Evolutionary conservation across 1,139 yeast species (phyloP).

Genomic region (Saccharomyces hybrid): DNA sequence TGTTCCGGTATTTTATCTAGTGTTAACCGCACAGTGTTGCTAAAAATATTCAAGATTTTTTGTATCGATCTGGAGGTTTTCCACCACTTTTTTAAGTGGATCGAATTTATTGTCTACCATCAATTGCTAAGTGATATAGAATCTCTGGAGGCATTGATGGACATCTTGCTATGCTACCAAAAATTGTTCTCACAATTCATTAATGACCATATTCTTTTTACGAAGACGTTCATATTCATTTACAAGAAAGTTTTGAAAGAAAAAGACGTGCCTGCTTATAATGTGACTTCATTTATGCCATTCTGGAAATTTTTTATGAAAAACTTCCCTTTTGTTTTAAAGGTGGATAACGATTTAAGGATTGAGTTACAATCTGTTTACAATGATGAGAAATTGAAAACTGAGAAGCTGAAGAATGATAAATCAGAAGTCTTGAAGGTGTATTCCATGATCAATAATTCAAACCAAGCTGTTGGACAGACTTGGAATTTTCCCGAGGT

Average conservation of each 20-base stretch:
- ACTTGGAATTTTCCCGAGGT: conserved; percentile 23
- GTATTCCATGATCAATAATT: conserved; percentile 7
- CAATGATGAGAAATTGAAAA: conserved; percentile 25
- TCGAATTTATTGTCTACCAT: conserved; percentile 30
- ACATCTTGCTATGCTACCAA: conserved; percentile 24
- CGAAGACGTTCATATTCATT: conserved; percentile 27
- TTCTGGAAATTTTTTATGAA: conserved; percentile 31
- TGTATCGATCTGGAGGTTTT: conserved; percentile 21
- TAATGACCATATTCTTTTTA: conserved; percentile 29
- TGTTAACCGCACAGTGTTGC: conserved; percentile 16
- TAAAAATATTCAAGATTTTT: conserved; percentile 22
- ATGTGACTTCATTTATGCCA: conserved; percentile 22
- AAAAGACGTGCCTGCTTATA: conserved; percentile 20
- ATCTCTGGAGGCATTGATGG: conserved; percentile 24
- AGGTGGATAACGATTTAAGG: conserved; percentile 25
- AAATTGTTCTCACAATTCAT: conserved; percentile 27
- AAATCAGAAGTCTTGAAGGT: conserved; percentile 11
- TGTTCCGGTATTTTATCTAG: conserved; percentile 18
- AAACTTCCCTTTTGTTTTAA: conserved; percentile 23
- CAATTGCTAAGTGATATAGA: conserved; percentile 25
- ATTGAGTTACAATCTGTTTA: conserved; percentile 23
- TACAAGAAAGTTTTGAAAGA: conserved; percentile 20
- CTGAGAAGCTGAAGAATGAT: conserved; percentile 18
- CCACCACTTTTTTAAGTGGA: conserved; percentile 30
- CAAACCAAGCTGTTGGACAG: conserved; percentile 8